Evolutionary conservation across 805 yeast genomes (phyloP), one percentile per base, ranked within the genome.

Genomic region (Jamesozyma piceae): DNA sequence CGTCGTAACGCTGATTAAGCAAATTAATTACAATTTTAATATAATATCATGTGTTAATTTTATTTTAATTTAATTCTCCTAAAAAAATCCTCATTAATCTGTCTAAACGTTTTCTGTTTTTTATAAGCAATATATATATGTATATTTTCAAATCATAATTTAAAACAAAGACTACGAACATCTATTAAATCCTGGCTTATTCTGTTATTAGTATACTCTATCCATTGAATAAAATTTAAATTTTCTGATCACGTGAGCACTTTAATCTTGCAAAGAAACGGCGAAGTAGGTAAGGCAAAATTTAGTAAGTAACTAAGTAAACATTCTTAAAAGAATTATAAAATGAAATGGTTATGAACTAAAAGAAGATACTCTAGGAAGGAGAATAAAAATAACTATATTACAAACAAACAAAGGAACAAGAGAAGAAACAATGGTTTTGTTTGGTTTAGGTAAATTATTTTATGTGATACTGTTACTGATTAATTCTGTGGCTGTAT

Each of bases 1-100:
- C 83, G 77, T 74, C 84, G 94, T 82, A 78, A 80, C 73, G 82
- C 87, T 70, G 94, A 84, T 68, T 83, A 83, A 52, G 50, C 45
- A 37, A 31, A 19, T 43, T 43, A 21, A 38, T 22, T 20, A 26
- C 31, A 38, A 27, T 15, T 35, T 35, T 21, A 18, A 29, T 27
- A 26, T 24, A 6, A n/a, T n/a, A 30, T 38, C 31, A 5, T 15
- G 5, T 41, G n/a, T 35, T 35, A 33, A 21, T 34, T 35, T 30
- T 20, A 35, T 20, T 24, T 38, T 42, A 29, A 35, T 43, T 42
- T 38, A 38, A 29, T 33, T 36, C 22, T 27, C 20, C 37, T 36
- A 33, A 20, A 18, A 42, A 27, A 19, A 30, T 28, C 39, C 18
- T 37, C 36, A 42, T 30, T 29, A 37, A 41, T 28, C 35, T 28